These are phyloP conservation scores for Alternaria atra DNA, from an alignment of 2,329 filamentous ascomycete species.

Conservation along the genomic window DNA sequence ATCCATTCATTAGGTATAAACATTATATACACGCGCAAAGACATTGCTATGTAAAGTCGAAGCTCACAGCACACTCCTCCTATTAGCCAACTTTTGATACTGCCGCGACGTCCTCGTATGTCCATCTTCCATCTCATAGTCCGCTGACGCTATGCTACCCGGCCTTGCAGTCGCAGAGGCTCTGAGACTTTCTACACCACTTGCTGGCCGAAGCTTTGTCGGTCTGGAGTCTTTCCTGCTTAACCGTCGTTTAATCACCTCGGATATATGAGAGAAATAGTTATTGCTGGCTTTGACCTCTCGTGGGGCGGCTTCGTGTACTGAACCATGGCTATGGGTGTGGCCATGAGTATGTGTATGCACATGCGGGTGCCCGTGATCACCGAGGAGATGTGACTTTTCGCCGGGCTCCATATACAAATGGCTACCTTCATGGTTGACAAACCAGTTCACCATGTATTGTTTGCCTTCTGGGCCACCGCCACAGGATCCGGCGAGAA, in stretches of 20 bases:
- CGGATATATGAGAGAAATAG: constrained; percentile 10
- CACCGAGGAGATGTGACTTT: constrained; percentile 32
- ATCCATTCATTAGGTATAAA: background rate
- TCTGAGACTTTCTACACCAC: constrained; percentile 27
- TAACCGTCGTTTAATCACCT: constrained; percentile 18
- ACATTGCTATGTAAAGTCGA: background rate
- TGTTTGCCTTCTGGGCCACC: constrained; percentile 63
- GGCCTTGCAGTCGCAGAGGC: constrained; percentile 24
- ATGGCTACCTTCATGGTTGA: constrained; percentile 61
- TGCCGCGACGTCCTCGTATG: constrained; percentile 43
- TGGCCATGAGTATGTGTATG: constrained; percentile 19
- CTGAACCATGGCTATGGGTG: constrained; percentile 11
- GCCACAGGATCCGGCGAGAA: constrained; percentile 65
- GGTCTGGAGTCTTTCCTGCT: constrained; percentile 20
- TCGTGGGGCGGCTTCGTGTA: background rate
- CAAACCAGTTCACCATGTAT: constrained; percentile 57
- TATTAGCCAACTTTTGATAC: constrained; percentile 49
- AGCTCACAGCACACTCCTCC: constrained; percentile 48
- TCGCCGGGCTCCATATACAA: constrained; percentile 61
- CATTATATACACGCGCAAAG: background rate
- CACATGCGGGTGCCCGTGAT: constrained; percentile 19
- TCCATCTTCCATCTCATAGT: constrained; percentile 48
- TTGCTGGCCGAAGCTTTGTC: constrained; percentile 29
- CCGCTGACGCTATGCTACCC: constrained; percentile 29
- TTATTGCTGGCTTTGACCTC: background rate